Percentiles rank a stretch among this genome's conserved stretches.
Evolutionary conservation across 2,329 filamentous ascomycete species (phyloP).

Genomic region (Ustilaginoidea virens): DNA sequence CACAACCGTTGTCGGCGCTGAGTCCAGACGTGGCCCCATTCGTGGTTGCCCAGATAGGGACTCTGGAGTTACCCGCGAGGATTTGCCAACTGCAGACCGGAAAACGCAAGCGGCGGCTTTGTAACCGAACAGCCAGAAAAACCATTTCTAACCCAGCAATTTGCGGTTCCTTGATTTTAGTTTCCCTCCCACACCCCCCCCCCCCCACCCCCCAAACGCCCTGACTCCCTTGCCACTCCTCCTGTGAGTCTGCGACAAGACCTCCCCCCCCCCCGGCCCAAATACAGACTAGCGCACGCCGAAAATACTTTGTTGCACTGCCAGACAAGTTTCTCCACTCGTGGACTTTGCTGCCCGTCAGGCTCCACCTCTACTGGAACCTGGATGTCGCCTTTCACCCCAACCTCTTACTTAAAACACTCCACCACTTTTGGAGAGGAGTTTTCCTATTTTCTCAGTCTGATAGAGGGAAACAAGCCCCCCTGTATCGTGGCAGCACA

Average conservation of each 20-base stretch:
- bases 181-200: no score
- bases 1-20: no score
- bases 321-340: constrained; percentile 4
- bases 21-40: no score
- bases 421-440: constrained; percentile 1
- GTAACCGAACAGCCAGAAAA: background rate
- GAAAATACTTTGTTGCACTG: constrained; percentile 4
- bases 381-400: constrained; percentile 3
- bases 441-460: constrained; percentile 3
- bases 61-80: no score
- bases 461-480: background rate
- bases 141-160: background rate
- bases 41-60: no score
- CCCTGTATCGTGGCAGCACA: no score
- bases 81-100: no score
- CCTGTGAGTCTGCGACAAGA: constrained; percentile 5
- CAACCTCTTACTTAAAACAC: constrained; percentile 5
- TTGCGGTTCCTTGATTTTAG: constrained; percentile 3
- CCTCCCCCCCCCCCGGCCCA: no score
- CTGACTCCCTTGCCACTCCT: constrained; percentile 5
- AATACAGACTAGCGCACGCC: constrained; percentile 3
- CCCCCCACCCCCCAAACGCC: no score
- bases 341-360: constrained; percentile 4
- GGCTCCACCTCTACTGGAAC: constrained; percentile 4
- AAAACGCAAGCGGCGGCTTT: background rate